Evolutionary conservation across 768 basidiomycete species (phyloP).

Genomic region (Pleurotus giganteus): DNA sequence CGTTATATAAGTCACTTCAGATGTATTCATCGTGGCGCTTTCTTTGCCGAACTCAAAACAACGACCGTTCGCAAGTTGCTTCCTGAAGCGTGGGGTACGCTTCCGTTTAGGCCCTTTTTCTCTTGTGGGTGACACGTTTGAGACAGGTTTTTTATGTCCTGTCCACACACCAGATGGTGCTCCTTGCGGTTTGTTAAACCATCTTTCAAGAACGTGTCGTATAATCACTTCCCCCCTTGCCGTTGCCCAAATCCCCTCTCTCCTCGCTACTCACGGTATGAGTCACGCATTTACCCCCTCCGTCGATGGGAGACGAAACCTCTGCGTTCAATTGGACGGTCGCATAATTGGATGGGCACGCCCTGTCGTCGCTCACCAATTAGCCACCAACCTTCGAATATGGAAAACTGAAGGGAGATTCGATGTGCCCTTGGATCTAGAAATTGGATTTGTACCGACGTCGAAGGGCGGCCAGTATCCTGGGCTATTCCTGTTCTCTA

Average conservation of each 20-base stretch:
- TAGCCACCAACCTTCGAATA: slow-evolving; percentile 82
- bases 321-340: slow-evolving; percentile 95
- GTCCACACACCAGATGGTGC: slow-evolving; percentile 99
- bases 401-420: slow-evolving; percentile 92
- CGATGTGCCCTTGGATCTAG: slow-evolving; percentile 86
- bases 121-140: slow-evolving; percentile 11
- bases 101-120: slow-evolving; percentile 1
- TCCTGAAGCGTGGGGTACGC: slow-evolving; percentile 95
- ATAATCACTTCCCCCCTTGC: slow-evolving; percentile 78
- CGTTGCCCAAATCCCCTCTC: slow-evolving; percentile 74
- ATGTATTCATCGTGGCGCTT: slow-evolving; percentile 97
- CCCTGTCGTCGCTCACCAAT: slow-evolving; percentile 65
- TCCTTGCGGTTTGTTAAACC: slow-evolving; percentile 96
- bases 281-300: slow-evolving; percentile 80
- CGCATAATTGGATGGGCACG: slow-evolving; percentile 92
- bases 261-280: slow-evolving; percentile 91
- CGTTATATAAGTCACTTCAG: slow-evolving; percentile 99
- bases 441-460: slow-evolving; percentile 88
- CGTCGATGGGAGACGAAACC: slow-evolving; percentile 76
- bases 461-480: slow-evolving; percentile 96
- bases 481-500: slow-evolving; percentile 89
- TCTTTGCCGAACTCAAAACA: slow-evolving; percentile 98
- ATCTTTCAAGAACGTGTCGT: slow-evolving; percentile 90
- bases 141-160: slow-evolving; percentile 89
- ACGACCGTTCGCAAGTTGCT: slow-evolving; percentile 95